Conservation (phyloP, 148 eudicot genomes). For the Agrostemma githago region DNA sequence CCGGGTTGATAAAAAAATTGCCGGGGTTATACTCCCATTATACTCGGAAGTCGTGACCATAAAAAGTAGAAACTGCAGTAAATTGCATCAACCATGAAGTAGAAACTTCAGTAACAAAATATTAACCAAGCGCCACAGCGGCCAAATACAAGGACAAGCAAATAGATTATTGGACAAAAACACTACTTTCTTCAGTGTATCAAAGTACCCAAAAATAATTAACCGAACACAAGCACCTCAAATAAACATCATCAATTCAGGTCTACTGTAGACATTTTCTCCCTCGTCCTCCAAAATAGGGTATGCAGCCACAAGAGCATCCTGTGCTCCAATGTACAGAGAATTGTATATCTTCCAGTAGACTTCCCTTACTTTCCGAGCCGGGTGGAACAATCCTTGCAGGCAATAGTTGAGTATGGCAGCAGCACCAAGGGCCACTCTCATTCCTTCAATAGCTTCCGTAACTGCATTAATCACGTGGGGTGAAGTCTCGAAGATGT, state of each 20-base stretch:
- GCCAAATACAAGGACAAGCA: neutral
- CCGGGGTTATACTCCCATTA: no score
- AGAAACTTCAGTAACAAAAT: neutral
- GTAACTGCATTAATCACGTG: constrained; percentile 91
- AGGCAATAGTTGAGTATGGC: constrained; percentile 82
- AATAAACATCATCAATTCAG: constrained; percentile 75
- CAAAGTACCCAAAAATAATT: neutral
- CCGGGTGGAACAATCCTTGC: constrained; percentile 92
- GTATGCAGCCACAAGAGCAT: constrained; percentile 85
- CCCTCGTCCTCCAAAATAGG: constrained; percentile 77
- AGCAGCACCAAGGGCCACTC: constrained; percentile 87
- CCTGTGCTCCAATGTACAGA: constrained; percentile 83
- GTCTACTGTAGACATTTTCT: constrained; percentile 62
- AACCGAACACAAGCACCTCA: constrained; percentile 13
- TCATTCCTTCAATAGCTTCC: constrained; percentile 96
- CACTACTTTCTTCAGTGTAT: neutral
- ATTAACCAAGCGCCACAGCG: neutral
- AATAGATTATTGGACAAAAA: constrained; percentile 1
- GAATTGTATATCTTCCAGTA: constrained; percentile 97
- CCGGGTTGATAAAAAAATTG: neutral
- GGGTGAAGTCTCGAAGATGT: constrained; percentile 90
- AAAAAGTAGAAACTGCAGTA: no score
- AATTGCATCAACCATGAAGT: no score
- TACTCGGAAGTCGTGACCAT: no score
- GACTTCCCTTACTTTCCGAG: constrained; percentile 92